Evolutionary conservation across 306 rosid species (phyloP), one percentile per base, ranked within the genome.

Genomic region (Geum urbanum): DNA sequence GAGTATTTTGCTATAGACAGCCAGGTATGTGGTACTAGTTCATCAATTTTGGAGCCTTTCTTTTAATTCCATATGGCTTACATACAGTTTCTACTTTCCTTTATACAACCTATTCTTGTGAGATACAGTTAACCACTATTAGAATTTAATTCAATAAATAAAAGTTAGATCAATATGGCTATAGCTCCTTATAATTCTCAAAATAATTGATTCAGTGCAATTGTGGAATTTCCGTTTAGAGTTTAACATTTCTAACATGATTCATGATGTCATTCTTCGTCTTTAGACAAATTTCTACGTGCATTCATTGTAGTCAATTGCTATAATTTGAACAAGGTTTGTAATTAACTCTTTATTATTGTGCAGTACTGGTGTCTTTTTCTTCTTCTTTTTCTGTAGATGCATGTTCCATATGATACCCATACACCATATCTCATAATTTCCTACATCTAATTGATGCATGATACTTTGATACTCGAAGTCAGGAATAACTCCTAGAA

Each of bases 1-100:
- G 98, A 94, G 79, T 94, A 87, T 75, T 94, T 88, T 83, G 88
- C 97, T 45, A 94, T 90, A 67, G 98, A 94, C 79, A 80, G 92
- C 80, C 98, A 94, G 98, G 98, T 94, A 83, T 72, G 72, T 63
- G 57, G 65, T 74, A 66, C 73, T 80, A 8, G 45, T 61, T 73
- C 8, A 67, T 50, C 50, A 59, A 10, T 65, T 32, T 32, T 32
- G 37, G 37, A 32, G 37, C 37, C 37, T 32, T 32, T 58, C 68
- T 62, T 74, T 48, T 9, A 51, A 51, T 64, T 16, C 51, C 37
- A 7, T 60, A 14, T 72, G 48, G 13, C 18, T 63, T 60, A 63
- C 73, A 59, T 50, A 19, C 9, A 37, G 48, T 66, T 66, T 59
- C n/a, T 61, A 50, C n/a, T 50, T 58, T 6, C 50, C 49, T 8